Percentiles rank a stretch among this genome's conserved stretches.
Conservation (phyloP, 192 early-diverging fungal genomes). For the Geranomyces michiganensis region DNA sequence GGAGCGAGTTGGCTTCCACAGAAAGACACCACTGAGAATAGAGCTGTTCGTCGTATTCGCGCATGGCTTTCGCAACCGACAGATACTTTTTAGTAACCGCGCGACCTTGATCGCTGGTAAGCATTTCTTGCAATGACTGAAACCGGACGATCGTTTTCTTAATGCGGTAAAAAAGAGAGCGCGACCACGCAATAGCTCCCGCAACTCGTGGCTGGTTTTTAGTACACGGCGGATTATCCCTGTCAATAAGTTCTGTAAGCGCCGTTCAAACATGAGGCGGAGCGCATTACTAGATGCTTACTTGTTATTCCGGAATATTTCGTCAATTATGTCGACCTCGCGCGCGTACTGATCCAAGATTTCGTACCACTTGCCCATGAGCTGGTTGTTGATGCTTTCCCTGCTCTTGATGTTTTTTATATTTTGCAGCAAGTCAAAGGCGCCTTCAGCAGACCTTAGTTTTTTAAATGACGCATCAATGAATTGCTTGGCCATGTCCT, state of each 20-base stretch:
- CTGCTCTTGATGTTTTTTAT: conserved; percentile 66
- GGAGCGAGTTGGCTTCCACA: conserved; percentile 60
- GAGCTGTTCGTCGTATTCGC: conserved; percentile 62
- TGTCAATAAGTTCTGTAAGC: conserved; percentile 1
- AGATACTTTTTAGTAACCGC: conserved; percentile 64
- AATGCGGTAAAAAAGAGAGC: conserved; percentile 59
- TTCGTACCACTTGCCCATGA: conserved; percentile 71
- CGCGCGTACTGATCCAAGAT: conserved; percentile 65
- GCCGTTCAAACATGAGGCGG: not conserved
- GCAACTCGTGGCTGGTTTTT: conserved; percentile 68
- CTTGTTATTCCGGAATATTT: conserved; percentile 63
- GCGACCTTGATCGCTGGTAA: conserved; percentile 60
- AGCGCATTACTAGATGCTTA: conserved; percentile 16
- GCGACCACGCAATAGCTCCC: conserved; percentile 63
- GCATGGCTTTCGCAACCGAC: conserved; percentile 62
- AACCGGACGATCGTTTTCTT: conserved; percentile 69
- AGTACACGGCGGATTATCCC: conserved; percentile 57
- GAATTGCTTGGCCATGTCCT: conserved; percentile 71
- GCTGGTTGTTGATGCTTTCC: conserved; percentile 63
- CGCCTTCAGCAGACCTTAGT: conserved; percentile 63
- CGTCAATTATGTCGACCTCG: conserved; percentile 66
- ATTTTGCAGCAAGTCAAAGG: conserved; percentile 67
- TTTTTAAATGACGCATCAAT: conserved; percentile 70
- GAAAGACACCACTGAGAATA: conserved; percentile 59
- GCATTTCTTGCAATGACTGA: conserved; percentile 68